A percentile compares a stretch with the other conserved stretches of the same genome.
Evolutionary conservation across 768 basidiomycete genomes (phyloP).

Genomic region (Mrakia hoshinonis): DNA sequence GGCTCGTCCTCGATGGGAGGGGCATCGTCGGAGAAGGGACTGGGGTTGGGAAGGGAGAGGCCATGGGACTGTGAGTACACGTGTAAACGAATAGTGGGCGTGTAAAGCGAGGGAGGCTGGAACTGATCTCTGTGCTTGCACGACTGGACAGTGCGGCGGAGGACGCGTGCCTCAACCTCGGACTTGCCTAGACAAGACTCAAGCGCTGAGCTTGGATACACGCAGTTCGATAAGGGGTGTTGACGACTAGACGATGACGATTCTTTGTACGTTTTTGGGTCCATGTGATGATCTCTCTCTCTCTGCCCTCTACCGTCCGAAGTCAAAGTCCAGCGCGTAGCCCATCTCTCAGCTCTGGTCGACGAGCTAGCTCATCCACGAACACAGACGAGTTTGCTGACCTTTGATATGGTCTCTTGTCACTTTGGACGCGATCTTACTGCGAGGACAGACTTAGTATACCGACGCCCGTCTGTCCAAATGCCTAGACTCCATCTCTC

Average conservation of each 20-base stretch:
- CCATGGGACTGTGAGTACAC: constrained; percentile 1
- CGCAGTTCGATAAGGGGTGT: too few relatives aligned
- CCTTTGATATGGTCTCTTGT: too few relatives aligned
- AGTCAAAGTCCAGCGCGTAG: too few relatives aligned
- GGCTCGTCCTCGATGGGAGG: background rate
- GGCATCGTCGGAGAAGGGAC: background rate
- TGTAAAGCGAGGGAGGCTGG: too few relatives aligned
- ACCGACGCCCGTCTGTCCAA: too few relatives aligned
- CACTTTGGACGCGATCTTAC: too few relatives aligned
- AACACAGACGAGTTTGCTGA: too few relatives aligned
- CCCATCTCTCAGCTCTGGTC: too few relatives aligned
- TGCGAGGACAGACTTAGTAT: too few relatives aligned
- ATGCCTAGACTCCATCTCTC: too few relatives aligned
- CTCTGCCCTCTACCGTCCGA: background rate
- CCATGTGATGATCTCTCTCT: background rate
- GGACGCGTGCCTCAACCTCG: background rate
- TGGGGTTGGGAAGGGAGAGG: background rate
- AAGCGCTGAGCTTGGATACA: too few relatives aligned
- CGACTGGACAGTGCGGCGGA: background rate
- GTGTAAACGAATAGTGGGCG: background rate
- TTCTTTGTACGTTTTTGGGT: background rate
- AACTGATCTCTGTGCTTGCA: background rate
- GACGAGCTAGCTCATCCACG: too few relatives aligned
- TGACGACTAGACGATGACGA: background rate
- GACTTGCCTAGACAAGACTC: background rate